Evolutionary conservation across 2,329 filamentous ascomycete genomes (phyloP).

Genomic region (Colletotrichum eremochloae): DNA sequence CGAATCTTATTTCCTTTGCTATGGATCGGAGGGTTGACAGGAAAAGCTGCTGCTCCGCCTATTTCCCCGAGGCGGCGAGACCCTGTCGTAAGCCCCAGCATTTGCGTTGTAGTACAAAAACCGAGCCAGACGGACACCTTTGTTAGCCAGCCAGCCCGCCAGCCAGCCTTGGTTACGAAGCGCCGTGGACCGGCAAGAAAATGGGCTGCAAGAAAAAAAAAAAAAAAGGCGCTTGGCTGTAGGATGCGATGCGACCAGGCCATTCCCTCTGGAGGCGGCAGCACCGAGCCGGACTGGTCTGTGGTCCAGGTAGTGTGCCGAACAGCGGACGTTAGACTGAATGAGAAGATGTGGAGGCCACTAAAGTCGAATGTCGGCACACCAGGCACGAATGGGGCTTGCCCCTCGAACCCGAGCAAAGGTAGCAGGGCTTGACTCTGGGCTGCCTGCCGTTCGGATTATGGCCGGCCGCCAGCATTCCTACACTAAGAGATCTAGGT

Average conservation of each 20-base stretch:
- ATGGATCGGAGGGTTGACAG: not conserved
- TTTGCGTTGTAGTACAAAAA: not conserved
- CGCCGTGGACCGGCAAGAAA: slow-evolving; percentile 19
- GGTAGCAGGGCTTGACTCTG: not conserved
- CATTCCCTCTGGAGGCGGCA: slow-evolving; percentile 28
- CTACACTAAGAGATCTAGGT: not conserved
- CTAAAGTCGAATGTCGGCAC: slow-evolving; percentile 29
- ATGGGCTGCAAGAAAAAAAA: not conserved
- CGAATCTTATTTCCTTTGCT: slow-evolving; percentile 4
- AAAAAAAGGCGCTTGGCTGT: slow-evolving; percentile 13
- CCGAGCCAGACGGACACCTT: slow-evolving; percentile 6
- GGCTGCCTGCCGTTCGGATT: slow-evolving; percentile 33
- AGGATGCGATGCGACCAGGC: slow-evolving; percentile 25
- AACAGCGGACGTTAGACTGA: slow-evolving; percentile 38
- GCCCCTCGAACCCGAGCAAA: not conserved
- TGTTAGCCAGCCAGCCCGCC: slow-evolving; percentile 4
- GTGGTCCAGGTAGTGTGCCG: slow-evolving; percentile 22
- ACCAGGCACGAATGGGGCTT: slow-evolving; percentile 17
- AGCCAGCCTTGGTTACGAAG: slow-evolving; percentile 8
- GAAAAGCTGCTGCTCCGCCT: slow-evolving; percentile 17
- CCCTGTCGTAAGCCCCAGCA: slow-evolving; percentile 8
- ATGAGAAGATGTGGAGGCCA: slow-evolving; percentile 38
- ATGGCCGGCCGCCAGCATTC: slow-evolving; percentile 38
- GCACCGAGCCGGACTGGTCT: slow-evolving; percentile 25
- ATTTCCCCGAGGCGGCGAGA: slow-evolving; percentile 11